Evolutionary conservation across 2,329 filamentous ascomycete species (phyloP).

Genomic region (Fusarium subtropicale): DNA sequence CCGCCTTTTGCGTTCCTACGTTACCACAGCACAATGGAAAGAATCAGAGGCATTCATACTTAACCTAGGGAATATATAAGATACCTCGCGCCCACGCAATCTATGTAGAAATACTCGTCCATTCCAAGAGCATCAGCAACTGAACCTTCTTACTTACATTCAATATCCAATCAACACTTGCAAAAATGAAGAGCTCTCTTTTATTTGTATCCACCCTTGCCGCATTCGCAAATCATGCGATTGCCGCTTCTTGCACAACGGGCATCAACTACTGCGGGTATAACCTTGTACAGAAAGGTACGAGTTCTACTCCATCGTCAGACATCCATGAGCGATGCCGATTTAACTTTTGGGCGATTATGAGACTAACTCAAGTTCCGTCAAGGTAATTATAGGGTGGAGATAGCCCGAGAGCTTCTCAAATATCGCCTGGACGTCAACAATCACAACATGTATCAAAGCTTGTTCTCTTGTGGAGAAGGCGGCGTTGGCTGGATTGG

Average conservation of each 20-base stretch:
- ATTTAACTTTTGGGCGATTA: not conserved
- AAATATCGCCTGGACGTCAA: not conserved
- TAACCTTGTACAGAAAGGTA: not conserved
- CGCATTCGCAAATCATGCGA: not conserved
- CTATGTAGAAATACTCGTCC: too few relatives aligned
- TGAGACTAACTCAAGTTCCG: not conserved
- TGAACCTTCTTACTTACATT: rapidly evolving
- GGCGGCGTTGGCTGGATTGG: not conserved
- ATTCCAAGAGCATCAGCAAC: not conserved
- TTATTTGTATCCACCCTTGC: not conserved
- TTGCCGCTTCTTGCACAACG: not conserved
- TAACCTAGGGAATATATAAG: too few relatives aligned
- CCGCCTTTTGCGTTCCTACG: not conserved
- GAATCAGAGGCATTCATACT: too few relatives aligned
- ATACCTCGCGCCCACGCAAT: too few relatives aligned
- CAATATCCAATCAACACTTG: not conserved
- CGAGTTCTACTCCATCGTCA: not conserved
- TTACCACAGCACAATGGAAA: not conserved
- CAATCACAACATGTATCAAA: not conserved
- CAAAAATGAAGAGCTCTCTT: not conserved
- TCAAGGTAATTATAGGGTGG: not conserved
- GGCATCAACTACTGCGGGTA: not conserved
- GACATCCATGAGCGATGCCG: too few relatives aligned
- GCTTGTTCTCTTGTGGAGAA: not conserved
- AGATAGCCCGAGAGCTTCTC: not conserved